Base-by-base conservation (phyloP, 768 basidiomycete genomes). In the Leccinum rimulosum region DNA sequence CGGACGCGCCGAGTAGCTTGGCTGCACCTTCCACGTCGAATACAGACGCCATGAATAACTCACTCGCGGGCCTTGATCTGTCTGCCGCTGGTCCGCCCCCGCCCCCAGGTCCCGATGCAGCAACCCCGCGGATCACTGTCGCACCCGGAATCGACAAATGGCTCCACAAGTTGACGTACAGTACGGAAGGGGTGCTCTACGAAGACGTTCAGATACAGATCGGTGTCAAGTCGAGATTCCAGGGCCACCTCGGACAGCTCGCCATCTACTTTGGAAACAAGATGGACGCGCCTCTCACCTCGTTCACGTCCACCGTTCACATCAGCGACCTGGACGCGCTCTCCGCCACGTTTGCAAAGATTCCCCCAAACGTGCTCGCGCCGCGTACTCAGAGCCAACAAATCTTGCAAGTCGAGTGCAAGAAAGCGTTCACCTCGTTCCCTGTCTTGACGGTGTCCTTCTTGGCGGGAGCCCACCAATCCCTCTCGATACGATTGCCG, bases 261-360 rank as follows among this genome's bases (percentile, higher is more conserved):
- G 95, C 95, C 27, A 78, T 99, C 38, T 98, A 97, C 76, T 82
- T 98, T 61, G 97, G 97, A 64, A 99, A 98, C 81, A 99, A 99
- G 73, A 79, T 95, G 53, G 84, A 90, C 6, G 85, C 85, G 8
- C 83, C 96, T n/a, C 83, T 99, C 66, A 91, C 89, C 5, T 89
- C 93, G 17, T 94, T 99, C 75, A 95, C 93, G 5, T 88, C 93
- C 6, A 86, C 87, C 2, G 77, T 98, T 64, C 80, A 87, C 63
- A 82, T 87, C 60, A 79, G 82, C 54, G 85, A 96, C 61, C 75
- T 88, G 4, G 86, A 88, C 15, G 89, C 93, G 0, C 76, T 98
- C 30, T 84, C 86, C 8, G 86, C 88, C 19, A 86, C 88, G 1
- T 94, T 98, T 71, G 87, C 93, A 45, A 97, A 96, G 76, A 90